Evolutionary conservation across 2,329 filamentous ascomycete genomes (phyloP).

Genomic region (Lachnellula hyalina): DNA sequence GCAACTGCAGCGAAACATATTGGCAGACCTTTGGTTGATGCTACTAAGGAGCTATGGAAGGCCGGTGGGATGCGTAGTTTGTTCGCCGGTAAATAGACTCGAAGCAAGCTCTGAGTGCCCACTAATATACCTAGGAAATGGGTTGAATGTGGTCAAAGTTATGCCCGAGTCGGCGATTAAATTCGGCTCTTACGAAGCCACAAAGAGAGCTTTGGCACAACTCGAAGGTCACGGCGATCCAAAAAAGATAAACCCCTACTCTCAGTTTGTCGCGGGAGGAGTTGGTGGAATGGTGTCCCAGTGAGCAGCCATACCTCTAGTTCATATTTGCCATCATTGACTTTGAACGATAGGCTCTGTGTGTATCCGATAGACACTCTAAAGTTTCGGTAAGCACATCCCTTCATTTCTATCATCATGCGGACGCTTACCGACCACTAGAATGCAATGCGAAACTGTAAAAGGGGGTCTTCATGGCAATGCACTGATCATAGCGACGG

Average conservation of each 20-base stretch:
- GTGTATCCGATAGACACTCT: conserved; percentile 62
- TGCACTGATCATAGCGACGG: conserved; percentile 74
- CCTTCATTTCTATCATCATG: not conserved
- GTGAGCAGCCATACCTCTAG: conserved; percentile 43
- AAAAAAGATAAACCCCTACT: conserved; percentile 70
- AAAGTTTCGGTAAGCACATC: conserved; percentile 47
- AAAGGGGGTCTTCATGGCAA: conserved; percentile 79
- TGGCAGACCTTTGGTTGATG: conserved; percentile 64
- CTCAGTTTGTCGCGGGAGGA: conserved; percentile 87
- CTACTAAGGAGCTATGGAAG: conserved; percentile 73
- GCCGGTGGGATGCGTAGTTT: conserved; percentile 83
- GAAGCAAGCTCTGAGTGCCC: conserved; percentile 4
- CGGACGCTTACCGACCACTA: conserved; percentile 14
- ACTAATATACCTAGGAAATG: conserved; percentile 62
- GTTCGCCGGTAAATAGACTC: conserved; percentile 71
- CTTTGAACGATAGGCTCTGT: conserved; percentile 54
- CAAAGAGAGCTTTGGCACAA: conserved; percentile 79
- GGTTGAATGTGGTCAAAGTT: conserved; percentile 93
- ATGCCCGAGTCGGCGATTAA: conserved; percentile 99
- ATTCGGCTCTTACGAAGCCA: conserved; percentile 94
- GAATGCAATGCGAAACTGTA: conserved; percentile 90
- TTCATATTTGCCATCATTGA: conserved; percentile 6
- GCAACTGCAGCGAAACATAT: conserved; percentile 60
- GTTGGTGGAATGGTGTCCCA: conserved; percentile 92
- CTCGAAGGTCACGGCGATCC: conserved; percentile 86